Conservation (phyloP, 306 rosid genomes). For the Rubus parviflorus region DNA sequence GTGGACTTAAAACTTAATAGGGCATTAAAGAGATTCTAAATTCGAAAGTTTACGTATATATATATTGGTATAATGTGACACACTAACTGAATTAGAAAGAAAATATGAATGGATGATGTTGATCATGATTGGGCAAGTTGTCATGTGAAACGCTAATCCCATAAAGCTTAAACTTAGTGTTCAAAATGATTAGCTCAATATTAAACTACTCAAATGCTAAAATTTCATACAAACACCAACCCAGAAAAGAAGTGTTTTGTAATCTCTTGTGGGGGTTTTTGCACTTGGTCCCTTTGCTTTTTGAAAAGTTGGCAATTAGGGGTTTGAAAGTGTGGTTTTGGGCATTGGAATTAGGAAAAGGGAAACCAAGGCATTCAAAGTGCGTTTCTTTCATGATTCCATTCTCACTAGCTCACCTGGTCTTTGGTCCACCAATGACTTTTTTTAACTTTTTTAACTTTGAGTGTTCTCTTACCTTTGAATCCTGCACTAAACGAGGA, state of each 20-base stretch:
- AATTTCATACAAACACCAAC: conserved; percentile 34
- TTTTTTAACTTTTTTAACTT: background rate
- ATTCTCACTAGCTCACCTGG: conserved; percentile 26
- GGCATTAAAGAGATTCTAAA: no score
- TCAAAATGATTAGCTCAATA: conserved; percentile 64
- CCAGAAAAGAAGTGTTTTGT: conserved; percentile 46
- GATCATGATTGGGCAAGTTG: conserved; percentile 35
- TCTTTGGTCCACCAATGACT: conserved; percentile 39
- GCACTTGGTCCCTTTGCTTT: conserved; percentile 49
- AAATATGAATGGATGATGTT: conserved; percentile 12
- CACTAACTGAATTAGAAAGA: background rate
- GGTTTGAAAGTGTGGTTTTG: conserved; percentile 56
- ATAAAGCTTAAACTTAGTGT: conserved; percentile 48
- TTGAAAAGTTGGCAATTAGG: conserved; percentile 61
- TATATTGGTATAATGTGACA: no score
- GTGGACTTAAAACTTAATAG: no score
- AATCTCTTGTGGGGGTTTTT: conserved; percentile 27
- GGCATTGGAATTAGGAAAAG: conserved; percentile 80
- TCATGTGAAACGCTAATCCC: conserved; percentile 59
- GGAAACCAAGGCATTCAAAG: conserved; percentile 44
- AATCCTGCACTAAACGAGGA: conserved; percentile 41
- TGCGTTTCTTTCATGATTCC: conserved; percentile 36
- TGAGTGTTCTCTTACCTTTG: conserved; percentile 24
- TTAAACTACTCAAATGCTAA: conserved; percentile 43
- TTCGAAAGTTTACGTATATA: no score